Percentiles rank a stretch among this genome's conserved stretches.
phyloP scores from a whole-genome alignment of 768 basidiomycete species.

The Boletus reticuloceps region DNA sequence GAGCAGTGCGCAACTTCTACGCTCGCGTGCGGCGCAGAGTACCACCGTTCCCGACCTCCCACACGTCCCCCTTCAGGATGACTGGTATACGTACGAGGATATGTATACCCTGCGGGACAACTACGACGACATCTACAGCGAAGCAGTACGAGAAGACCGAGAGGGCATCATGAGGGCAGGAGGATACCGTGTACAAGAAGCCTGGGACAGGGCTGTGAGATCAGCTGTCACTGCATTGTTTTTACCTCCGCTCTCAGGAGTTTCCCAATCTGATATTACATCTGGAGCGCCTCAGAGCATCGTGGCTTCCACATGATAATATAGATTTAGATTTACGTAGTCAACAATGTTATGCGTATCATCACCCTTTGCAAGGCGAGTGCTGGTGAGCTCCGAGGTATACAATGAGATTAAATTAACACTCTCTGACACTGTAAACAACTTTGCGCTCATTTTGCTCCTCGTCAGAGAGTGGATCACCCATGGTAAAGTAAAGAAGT shows the following conservation, averaged over 20 bases:
- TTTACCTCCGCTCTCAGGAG: constrained; percentile 46
- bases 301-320: constrained; percentile 40
- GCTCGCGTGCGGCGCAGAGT: constrained; percentile 63
- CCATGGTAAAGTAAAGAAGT: constrained; percentile 79
- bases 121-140: constrained; percentile 74
- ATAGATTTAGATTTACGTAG: neutral
- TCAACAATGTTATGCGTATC: neutral
- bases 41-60: constrained; percentile 74
- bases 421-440: constrained; percentile 48
- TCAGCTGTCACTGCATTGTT: constrained; percentile 74
- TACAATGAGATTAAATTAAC: constrained; percentile 11
- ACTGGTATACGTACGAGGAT: constrained; percentile 75
- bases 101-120: constrained; percentile 51
- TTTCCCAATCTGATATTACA: constrained; percentile 4
- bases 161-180: constrained; percentile 82
- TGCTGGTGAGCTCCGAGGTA: neutral
- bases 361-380: neutral
- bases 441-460: constrained; percentile 50
- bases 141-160: constrained; percentile 70
- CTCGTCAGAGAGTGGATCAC: constrained; percentile 51
- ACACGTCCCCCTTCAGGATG: constrained; percentile 74
- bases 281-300: constrained; percentile 36
- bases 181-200: constrained; percentile 78
- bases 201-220: constrained; percentile 80
- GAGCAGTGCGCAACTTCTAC: constrained; percentile 49